Evolutionary conservation across 768 basidiomycete genomes (phyloP).

Genomic region (Leccinellum albellum): DNA sequence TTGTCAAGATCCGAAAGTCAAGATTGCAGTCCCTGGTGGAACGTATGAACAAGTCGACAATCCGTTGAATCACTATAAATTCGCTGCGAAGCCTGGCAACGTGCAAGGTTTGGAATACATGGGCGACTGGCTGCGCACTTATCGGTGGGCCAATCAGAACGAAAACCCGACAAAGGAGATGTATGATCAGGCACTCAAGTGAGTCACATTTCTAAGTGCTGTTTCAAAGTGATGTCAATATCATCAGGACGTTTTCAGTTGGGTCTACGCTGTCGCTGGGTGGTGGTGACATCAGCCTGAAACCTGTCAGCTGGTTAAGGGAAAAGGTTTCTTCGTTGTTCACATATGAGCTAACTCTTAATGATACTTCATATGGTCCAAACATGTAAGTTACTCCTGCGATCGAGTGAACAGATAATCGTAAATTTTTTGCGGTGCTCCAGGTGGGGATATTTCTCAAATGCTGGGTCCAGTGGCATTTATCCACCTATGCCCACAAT

Average conservation of each 20-base stretch:
- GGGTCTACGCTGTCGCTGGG: not conserved
- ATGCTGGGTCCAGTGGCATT: not conserved
- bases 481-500: conserved; percentile 1
- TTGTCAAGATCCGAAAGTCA: not conserved
- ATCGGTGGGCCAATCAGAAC: conserved; percentile 8
- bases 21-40: not conserved
- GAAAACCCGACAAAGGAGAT: conserved; percentile 4
- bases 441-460: conserved; percentile 21
- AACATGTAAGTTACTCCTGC: conserved; percentile 11
- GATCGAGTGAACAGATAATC: not conserved
- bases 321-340: conserved; percentile 14
- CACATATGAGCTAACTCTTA: conserved; percentile 9
- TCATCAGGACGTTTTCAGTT: conserved; percentile 5
- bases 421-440: not conserved
- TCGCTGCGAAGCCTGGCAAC: not conserved
- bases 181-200: conserved; percentile 15
- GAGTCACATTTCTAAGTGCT: not conserved
- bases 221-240: not conserved
- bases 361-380: conserved; percentile 7
- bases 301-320: conserved; percentile 16
- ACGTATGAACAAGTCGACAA: not conserved
- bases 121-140: conserved; percentile 10
- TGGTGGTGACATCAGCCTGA: rapidly evolving
- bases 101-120: not conserved
- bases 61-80: conserved; percentile 16